Percentiles rank a stretch among this genome's conserved stretches.
These are phyloP conservation scores for Psilocybe subaeruginosa DNA, from an alignment of 768 basidiomycete species.

Conservation along the genomic window DNA sequence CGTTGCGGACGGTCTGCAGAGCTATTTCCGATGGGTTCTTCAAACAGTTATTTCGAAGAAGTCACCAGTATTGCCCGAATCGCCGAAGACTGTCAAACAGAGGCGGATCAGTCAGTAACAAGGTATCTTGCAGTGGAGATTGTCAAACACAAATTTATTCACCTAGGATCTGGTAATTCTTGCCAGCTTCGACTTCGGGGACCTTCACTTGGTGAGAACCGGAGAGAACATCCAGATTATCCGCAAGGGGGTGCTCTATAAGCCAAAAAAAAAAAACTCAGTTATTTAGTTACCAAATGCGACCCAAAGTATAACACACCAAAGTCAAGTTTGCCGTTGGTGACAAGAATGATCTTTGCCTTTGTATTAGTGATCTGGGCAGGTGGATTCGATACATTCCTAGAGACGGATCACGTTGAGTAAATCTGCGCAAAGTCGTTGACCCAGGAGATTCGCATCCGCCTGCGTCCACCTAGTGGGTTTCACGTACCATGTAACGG, in stretches of 20 bases:
- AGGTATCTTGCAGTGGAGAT: neutral
- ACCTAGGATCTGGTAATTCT: slow-evolving; percentile 39
- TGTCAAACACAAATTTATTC: neutral
- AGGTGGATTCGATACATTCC: slow-evolving; percentile 44
- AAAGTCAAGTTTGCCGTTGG: slow-evolving; percentile 31
- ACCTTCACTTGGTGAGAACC: slow-evolving; percentile 42
- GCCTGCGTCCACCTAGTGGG: neutral
- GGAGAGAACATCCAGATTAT: slow-evolving; percentile 36
- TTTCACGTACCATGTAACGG: slow-evolving; percentile 32
- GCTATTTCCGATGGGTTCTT: slow-evolving; percentile 8
- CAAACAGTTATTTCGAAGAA: slow-evolving; percentile 45
- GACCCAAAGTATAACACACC: slow-evolving; percentile 26
- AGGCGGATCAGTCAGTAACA: slow-evolving; percentile 1
- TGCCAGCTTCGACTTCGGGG: slow-evolving; percentile 39
- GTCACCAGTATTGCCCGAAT: slow-evolving; percentile 53
- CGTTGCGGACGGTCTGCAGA: neutral
- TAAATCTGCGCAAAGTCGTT: neutral
- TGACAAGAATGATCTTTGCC: slow-evolving; percentile 41
- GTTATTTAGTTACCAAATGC: neutral
- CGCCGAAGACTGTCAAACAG: slow-evolving; percentile 47
- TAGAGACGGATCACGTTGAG: slow-evolving; percentile 21
- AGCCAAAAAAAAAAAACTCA: neutral
- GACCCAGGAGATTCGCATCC: slow-evolving; percentile 17
- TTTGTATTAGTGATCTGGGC: slow-evolving; percentile 43
- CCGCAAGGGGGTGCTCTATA: slow-evolving; percentile 38